phyloP scores from a whole-genome alignment of 768 basidiomycete genomes.

The Suillus occidentalis region DNA sequence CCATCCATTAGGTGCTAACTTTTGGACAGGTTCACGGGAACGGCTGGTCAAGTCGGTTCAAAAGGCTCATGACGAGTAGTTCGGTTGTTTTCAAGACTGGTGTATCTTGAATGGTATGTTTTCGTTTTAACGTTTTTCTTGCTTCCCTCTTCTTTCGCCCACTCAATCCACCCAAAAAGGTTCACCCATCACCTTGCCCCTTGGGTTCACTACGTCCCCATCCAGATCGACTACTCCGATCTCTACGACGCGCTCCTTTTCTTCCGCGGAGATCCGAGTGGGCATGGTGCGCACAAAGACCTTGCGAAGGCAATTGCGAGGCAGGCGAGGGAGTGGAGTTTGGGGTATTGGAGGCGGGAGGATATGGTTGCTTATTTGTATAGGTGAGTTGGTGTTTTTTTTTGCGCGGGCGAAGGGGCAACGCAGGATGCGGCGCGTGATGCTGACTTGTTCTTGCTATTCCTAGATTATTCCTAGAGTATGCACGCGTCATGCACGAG shows the following conservation, averaged over 20 bases:
- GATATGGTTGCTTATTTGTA: constrained; percentile 58
- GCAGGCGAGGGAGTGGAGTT: constrained; percentile 52
- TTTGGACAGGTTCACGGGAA: constrained; percentile 50
- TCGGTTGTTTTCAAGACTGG: constrained; percentile 58
- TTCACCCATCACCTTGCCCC: constrained; percentile 52
- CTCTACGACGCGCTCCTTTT: constrained; percentile 66
- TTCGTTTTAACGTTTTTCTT: background rate
- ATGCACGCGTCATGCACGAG: constrained; percentile 46
- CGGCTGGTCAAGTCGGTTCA: constrained; percentile 64
- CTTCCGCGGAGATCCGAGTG: constrained; percentile 61
- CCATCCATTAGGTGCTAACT: background rate
- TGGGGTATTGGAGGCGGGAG: constrained; percentile 53
- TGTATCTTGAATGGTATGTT: constrained; percentile 64
- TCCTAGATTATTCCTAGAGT: constrained; percentile 47
- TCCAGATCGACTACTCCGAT: constrained; percentile 60
- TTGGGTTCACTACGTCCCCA: constrained; percentile 69
- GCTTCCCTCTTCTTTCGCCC: background rate
- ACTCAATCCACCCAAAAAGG: constrained; percentile 28
- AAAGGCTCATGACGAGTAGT: constrained; percentile 55
- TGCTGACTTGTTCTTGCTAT: background rate
- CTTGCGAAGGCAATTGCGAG: constrained; percentile 52
- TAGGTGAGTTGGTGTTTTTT: constrained; percentile 37
- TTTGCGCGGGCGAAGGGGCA: background rate
- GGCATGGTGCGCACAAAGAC: constrained; percentile 60
- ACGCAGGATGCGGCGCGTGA: background rate